These are phyloP conservation scores for Ceratocystis harringtonii DNA, from an alignment of 2,329 filamentous ascomycete species.

Conservation along the genomic window DNA sequence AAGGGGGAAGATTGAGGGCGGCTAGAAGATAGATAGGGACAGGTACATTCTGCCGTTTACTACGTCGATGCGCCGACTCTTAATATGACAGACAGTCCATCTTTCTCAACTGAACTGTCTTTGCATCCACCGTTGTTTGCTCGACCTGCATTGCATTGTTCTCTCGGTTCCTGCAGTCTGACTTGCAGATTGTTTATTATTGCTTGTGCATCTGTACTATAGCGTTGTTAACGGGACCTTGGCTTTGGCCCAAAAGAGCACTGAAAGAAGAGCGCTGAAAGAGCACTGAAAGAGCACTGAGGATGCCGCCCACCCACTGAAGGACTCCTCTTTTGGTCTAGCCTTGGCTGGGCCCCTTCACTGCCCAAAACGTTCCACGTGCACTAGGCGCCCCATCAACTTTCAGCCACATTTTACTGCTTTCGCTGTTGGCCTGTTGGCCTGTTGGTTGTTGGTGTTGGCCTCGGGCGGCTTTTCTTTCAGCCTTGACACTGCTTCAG, in stretches of 20 bases:
- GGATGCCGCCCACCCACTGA: neutral
- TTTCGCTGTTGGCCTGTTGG: neutral
- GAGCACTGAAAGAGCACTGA: neutral
- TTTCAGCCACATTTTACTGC: conserved; percentile 4
- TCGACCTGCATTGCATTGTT: neutral
- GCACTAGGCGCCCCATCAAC: conserved; percentile 2
- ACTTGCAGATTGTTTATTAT: conserved; percentile 1
- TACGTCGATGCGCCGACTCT: too few relatives aligned
- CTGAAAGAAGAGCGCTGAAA: neutral
- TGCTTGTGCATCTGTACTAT: neutral
- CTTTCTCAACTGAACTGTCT: neutral
- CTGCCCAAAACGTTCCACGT: neutral
- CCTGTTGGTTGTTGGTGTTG: neutral
- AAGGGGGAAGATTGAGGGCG: too few relatives aligned
- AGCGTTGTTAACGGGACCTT: neutral
- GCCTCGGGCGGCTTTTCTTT: neutral
- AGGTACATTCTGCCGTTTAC: too few relatives aligned
- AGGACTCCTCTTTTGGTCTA: neutral
- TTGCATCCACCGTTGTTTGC: neutral
- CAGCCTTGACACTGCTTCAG: neutral
- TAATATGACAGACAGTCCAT: too few relatives aligned
- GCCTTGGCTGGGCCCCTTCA: neutral
- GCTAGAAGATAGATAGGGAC: too few relatives aligned
- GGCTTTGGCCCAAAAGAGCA: neutral
- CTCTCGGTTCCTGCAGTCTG: conserved; percentile 1